Evolutionary conservation across 2,329 filamentous ascomycete genomes (phyloP).

Genomic region (Cryphonectria naterciae): DNA sequence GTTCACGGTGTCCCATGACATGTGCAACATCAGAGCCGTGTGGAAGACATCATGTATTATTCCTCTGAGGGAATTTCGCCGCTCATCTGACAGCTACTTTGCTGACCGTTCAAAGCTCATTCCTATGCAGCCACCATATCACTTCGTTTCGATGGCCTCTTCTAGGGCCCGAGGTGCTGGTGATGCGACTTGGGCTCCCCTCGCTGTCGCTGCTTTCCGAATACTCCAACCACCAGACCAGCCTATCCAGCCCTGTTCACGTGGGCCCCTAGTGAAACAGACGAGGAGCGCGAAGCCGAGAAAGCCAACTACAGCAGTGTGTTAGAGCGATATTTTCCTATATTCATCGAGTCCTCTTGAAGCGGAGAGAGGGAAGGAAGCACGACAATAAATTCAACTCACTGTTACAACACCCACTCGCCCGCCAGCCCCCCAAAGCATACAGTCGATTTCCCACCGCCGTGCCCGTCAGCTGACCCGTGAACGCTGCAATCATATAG

Average conservation of each 20-base stretch:
- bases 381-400: constrained; percentile 29
- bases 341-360: not conserved
- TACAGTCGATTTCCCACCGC: constrained; percentile 33
- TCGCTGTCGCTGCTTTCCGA: constrained; percentile 29
- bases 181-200: not conserved
- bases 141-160: not conserved
- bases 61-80: not conserved
- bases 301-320: constrained; percentile 39
- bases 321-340: not conserved
- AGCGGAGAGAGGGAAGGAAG: not conserved
- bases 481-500: constrained; percentile 78
- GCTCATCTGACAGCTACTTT: not conserved
- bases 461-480: constrained; percentile 71
- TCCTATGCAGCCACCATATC: not conserved
- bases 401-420: constrained; percentile 49
- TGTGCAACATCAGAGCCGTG: too few relatives aligned
- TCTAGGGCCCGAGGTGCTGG: not conserved
- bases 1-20: too few relatives aligned
- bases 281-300: constrained; percentile 43
- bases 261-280: constrained; percentile 44
- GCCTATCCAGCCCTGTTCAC: constrained; percentile 47
- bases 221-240: constrained; percentile 49
- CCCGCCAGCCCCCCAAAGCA: constrained; percentile 52
- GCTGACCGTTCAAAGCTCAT: not conserved
- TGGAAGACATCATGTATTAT: not conserved